Conservation (phyloP, 2,329 filamentous ascomycete species). For the Didymella keratinophila region DNA sequence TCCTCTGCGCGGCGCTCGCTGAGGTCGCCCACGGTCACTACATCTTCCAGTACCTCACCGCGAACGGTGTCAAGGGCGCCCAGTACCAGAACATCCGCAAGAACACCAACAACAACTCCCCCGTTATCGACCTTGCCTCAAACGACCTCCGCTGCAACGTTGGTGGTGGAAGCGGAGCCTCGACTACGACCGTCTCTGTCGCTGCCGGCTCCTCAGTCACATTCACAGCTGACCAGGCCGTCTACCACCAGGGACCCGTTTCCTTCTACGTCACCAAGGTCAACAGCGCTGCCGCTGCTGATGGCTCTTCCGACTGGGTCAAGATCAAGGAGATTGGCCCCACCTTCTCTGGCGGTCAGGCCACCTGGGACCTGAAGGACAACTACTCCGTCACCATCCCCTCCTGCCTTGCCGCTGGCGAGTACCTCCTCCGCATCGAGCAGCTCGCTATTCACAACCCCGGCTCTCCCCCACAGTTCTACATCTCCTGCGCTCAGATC, state of each 20-base stretch:
- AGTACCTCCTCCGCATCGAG: constrained; percentile 60
- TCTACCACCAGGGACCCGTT: constrained; percentile 51
- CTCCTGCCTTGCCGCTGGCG: constrained; percentile 51
- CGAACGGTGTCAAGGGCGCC: constrained; percentile 46
- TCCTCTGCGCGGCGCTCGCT: constrained; percentile 45
- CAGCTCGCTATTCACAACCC: constrained; percentile 59
- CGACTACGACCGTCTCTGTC: constrained; percentile 46
- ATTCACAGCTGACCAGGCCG: constrained; percentile 48
- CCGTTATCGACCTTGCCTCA: constrained; percentile 44
- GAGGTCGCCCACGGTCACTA: constrained; percentile 50
- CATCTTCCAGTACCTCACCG: constrained; percentile 50
- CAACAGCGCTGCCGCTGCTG: constrained; percentile 39
- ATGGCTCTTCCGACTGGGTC: constrained; percentile 51
- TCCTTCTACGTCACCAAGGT: constrained; percentile 52
- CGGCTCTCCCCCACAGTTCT: constrained; percentile 34
- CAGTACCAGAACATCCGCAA: constrained; percentile 49
- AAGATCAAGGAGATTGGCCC: constrained; percentile 53
- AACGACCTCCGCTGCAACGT: constrained; percentile 50
- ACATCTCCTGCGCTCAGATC: constrained; percentile 56
- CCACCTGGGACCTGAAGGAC: constrained; percentile 45
- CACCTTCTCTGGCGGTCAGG: constrained; percentile 44
- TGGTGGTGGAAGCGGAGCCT: constrained; percentile 36
- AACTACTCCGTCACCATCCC: constrained; percentile 53
- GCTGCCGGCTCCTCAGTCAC: constrained; percentile 46
- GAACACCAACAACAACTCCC: constrained; percentile 51